phyloP scores from a whole-genome alignment of 2,329 filamentous ascomycete genomes.

The Pseudogymnoascus sp. region DNA sequence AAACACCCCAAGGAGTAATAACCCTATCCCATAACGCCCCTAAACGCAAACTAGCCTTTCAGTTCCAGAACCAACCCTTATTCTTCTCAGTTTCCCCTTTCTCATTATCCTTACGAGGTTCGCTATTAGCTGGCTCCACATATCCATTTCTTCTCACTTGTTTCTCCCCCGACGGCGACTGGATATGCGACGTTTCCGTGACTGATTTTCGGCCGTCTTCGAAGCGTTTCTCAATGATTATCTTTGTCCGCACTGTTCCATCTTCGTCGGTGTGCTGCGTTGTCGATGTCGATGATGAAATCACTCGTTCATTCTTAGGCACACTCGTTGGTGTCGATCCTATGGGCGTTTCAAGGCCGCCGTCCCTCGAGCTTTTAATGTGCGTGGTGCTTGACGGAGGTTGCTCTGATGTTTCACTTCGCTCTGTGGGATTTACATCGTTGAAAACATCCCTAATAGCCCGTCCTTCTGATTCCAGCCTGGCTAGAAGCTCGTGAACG shows the following conservation, averaged over 20 bases:
- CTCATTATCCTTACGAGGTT: background rate
- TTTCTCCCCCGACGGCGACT: conserved; percentile 11
- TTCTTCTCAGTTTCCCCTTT: conserved; percentile 12
- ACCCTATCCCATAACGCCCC: background rate
- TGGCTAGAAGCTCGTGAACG: background rate
- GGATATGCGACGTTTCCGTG: conserved; percentile 19
- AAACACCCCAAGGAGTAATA: background rate
- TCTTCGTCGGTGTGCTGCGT: conserved; percentile 21
- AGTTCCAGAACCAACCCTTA: conserved; percentile 26
- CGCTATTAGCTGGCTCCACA: background rate
- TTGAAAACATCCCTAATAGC: background rate
- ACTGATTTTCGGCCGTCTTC: conserved; percentile 22
- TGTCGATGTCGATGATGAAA: conserved; percentile 21
- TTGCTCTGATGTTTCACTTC: background rate
- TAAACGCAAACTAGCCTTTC: background rate
- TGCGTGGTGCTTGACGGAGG: background rate
- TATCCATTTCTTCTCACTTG: background rate
- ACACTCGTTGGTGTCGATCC: background rate
- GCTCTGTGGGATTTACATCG: background rate
- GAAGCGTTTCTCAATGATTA: conserved; percentile 22
- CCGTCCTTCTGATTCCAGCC: background rate
- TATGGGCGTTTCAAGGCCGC: background rate
- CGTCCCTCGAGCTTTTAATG: background rate
- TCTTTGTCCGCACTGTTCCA: conserved; percentile 21
- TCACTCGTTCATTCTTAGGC: conserved; percentile 15